These are phyloP conservation scores for Termitomyces bulborhizus DNA, from an alignment of 768 basidiomycete species.

Conservation along the genomic window DNA sequence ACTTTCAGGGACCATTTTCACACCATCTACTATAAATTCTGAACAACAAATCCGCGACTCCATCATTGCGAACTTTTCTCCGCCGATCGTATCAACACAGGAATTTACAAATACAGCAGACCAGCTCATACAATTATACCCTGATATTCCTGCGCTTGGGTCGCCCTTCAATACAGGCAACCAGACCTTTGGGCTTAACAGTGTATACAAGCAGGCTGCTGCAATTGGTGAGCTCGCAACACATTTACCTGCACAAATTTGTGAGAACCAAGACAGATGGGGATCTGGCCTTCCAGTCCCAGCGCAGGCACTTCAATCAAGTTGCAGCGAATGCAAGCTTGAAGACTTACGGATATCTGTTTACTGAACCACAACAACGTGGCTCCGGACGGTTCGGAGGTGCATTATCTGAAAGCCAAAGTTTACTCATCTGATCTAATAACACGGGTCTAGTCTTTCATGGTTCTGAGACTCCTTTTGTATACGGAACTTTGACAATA, in stretches of 20 bases:
- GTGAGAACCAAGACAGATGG: slow-evolving; percentile 13
- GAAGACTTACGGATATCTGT: slow-evolving; percentile 30
- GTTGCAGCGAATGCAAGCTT: slow-evolving; percentile 26
- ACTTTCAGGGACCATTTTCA: slow-evolving; percentile 26
- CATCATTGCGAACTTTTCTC: slow-evolving; percentile 20
- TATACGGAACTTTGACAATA: slow-evolving; percentile 20
- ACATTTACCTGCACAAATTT: background rate
- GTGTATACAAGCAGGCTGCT: slow-evolving; percentile 31
- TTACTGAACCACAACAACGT: slow-evolving; percentile 26
- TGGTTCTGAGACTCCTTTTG: slow-evolving; percentile 23
- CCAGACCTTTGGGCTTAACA: slow-evolving; percentile 35
- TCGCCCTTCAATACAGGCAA: slow-evolving; percentile 40
- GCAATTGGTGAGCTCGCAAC: slow-evolving; percentile 19
- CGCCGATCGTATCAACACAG: slow-evolving; percentile 16
- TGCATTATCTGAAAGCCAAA: background rate
- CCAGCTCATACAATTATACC: slow-evolving; percentile 31
- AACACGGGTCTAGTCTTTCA: slow-evolving; percentile 19
- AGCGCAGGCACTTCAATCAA: slow-evolving; percentile 27
- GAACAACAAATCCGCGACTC: slow-evolving; percentile 13
- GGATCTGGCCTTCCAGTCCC: slow-evolving; percentile 29
- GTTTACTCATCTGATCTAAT: background rate
- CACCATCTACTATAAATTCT: slow-evolving; percentile 16
- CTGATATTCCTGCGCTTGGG: slow-evolving; percentile 33
- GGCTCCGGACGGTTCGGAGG: slow-evolving; percentile 6
- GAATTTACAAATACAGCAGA: slow-evolving; percentile 14